A percentile compares a stretch with the other conserved stretches of the same genome.
Conservation (phyloP, 805 yeast genomes). For the Komagataella kurtzmanii region DNA sequence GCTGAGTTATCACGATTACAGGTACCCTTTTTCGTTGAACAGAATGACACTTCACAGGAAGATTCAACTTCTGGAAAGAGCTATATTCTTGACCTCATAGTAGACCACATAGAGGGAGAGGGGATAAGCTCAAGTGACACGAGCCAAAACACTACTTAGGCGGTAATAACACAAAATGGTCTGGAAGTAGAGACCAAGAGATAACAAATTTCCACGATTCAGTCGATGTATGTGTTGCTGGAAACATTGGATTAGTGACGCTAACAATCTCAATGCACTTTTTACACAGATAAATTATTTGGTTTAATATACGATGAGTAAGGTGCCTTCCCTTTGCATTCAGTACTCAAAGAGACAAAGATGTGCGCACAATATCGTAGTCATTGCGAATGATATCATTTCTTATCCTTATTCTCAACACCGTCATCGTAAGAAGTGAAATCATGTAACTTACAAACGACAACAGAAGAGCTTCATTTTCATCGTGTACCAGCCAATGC, state of each 20-base stretch:
- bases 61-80: background rate
- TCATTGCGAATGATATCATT: too few relatives aligned
- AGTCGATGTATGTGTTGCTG: constrained; percentile 3
- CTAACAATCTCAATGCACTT: background rate
- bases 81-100: background rate
- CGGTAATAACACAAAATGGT: background rate
- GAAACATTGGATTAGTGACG: constrained; percentile 1
- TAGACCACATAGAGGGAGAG: background rate
- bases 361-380: background rate
- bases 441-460: too few relatives aligned
- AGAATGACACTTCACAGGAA: background rate
- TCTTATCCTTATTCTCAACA: background rate
- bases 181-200: background rate
- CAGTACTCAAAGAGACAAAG: background rate
- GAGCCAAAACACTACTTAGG: background rate
- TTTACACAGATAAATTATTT: too few relatives aligned
- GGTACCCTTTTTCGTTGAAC: background rate
- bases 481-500: background rate
- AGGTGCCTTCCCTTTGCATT: background rate
- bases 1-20: background rate
- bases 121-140: background rate
- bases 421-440: background rate
- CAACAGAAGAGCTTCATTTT: too few relatives aligned
- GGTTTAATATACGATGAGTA: background rate
- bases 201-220: too few relatives aligned